Conservation (phyloP, 257 asterid species). For the Lycium barbarum region DNA sequence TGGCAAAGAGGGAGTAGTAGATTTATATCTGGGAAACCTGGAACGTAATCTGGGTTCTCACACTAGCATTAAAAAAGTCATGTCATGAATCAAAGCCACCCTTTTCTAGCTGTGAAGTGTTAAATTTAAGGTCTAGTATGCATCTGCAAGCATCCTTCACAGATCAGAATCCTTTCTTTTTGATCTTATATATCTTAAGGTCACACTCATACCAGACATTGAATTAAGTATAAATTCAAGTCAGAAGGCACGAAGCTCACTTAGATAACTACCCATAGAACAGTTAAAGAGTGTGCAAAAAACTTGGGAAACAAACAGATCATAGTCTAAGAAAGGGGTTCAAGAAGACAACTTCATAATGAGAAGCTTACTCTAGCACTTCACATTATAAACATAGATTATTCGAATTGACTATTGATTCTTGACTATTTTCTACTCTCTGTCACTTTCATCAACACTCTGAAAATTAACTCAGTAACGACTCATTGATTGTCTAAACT, state of each 20-base stretch:
- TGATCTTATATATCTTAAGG: neutral
- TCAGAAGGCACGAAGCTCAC: neutral
- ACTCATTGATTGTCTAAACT: slow-evolving; percentile 14
- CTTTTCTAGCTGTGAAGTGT: neutral
- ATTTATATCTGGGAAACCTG: neutral
- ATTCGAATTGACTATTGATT: neutral
- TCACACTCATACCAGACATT: neutral
- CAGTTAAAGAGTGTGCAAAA: neutral
- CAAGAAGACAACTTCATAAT: neutral
- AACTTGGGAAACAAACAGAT: neutral
- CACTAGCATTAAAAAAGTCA: neutral
- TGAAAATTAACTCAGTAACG: neutral
- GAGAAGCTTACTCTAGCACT: neutral
- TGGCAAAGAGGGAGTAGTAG: neutral
- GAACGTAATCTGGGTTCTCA: neutral
- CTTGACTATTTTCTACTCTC: neutral
- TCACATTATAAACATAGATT: neutral
- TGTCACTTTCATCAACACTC: slow-evolving; percentile 12
- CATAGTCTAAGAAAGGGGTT: slow-evolving; percentile 13
- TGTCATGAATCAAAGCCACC: neutral
- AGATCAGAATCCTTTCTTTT: neutral
- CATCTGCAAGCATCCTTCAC: neutral
- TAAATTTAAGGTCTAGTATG: neutral
- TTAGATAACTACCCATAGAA: neutral
- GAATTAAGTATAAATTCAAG: neutral